phyloP scores from a whole-genome alignment of 2,329 filamentous ascomycete genomes.

The Fusarium avenaceum region DNA sequence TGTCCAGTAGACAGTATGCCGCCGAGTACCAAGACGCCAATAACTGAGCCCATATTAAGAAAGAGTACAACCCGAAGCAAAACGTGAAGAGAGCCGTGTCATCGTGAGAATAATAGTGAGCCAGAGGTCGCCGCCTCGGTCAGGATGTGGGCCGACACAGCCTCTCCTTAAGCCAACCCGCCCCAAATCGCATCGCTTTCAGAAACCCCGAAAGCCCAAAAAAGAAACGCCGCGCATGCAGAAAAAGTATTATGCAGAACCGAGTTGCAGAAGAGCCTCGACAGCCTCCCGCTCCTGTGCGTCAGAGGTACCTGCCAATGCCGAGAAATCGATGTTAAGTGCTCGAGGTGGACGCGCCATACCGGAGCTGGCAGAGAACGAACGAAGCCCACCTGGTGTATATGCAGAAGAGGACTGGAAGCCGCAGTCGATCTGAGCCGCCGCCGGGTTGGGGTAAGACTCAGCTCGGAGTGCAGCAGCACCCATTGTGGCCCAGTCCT shows the following conservation, averaged over 20 bases:
- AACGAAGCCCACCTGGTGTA: constrained; percentile 61
- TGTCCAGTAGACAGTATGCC: constrained; percentile 29
- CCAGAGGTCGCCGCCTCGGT: constrained; percentile 53
- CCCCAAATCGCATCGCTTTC: constrained; percentile 44
- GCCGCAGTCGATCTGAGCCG: constrained; percentile 67
- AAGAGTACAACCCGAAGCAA: constrained; percentile 26
- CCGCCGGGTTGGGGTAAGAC: constrained; percentile 69
- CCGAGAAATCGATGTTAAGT: constrained; percentile 66
- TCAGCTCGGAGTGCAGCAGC: constrained; percentile 83
- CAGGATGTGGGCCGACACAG: constrained; percentile 51
- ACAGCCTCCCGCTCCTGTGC: constrained; percentile 85
- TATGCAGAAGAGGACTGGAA: constrained; percentile 60
- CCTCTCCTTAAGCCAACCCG: constrained; percentile 51
- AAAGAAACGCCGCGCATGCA: constrained; percentile 68
- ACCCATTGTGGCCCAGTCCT: constrained; percentile 93
- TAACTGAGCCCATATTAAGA: constrained; percentile 39
- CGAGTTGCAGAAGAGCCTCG: constrained; percentile 83
- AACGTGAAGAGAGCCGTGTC: constrained; percentile 50
- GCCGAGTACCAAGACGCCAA: constrained; percentile 46
- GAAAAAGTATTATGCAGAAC: constrained; percentile 75
- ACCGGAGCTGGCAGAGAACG: constrained; percentile 64
- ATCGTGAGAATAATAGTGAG: constrained; percentile 51
- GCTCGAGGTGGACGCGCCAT: constrained; percentile 68
- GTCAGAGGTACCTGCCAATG: constrained; percentile 67
- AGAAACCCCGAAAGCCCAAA: constrained; percentile 36